Evolutionary conservation across 2,329 filamentous ascomycete genomes (phyloP), one percentile per base, ranked within the genome.

Genomic region (Penicillium sp.): DNA sequence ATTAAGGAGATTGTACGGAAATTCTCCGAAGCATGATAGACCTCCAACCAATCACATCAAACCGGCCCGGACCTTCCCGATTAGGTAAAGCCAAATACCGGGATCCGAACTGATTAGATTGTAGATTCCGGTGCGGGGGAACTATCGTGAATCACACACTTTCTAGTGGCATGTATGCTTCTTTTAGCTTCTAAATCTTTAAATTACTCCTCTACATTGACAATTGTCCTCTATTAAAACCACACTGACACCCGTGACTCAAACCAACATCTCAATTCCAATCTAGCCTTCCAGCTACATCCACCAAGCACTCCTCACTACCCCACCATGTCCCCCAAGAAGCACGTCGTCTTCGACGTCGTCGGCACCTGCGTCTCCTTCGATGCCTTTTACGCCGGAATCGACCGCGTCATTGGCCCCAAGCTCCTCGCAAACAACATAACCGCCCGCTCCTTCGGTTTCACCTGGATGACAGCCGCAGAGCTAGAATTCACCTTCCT

Each of bases 271-370:
- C 10, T 9, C 49, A 42, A 50, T 19, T 14, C 13, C n/a, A 19
- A 50, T 6, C 31, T 21, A 26, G 19, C 8, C 14, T 26, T 2
- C 26, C 44, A 29, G 35, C 16, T 4, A 24, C 44, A 6, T n/a
- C 2, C 5, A 50, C 22, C 31, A 39, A 49, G 3, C 29, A n/a
- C 48, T 31, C 16, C 31, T 33, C 11, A 33, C 29, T 14, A 35
- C 33, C 13, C 24, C 5, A 59, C 21, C 16, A 54, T 54, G 37
- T 50, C 42, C 4, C 27, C 45, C 21, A 42, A 55, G 26, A 81
- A 81, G 53, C 74, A 82, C 58, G 73, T 81, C 55, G 78, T 81
- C 29, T 82, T 81, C 60, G 79, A 82, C 64, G 76, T 84, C 2
- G 82, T 85, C 52, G 79, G 79, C 14, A 81, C 79, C 19, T 74